Conservation (phyloP, 2,329 filamentous ascomycete genomes). For the Calycina herbarum region DNA sequence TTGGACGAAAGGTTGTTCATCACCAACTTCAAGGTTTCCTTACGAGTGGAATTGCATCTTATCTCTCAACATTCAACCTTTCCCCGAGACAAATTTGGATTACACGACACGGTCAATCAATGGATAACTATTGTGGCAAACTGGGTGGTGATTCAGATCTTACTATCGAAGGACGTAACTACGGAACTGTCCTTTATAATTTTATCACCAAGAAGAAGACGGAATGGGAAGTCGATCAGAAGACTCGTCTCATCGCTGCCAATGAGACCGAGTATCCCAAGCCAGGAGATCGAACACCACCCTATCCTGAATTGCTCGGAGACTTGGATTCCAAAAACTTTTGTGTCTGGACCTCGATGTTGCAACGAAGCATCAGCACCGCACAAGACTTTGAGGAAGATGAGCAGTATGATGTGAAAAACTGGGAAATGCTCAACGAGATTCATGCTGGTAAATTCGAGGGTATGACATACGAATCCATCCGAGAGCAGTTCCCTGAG, state of each 20-base stretch:
- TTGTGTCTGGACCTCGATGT: conserved; percentile 98
- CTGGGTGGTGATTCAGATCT: conserved; percentile 89
- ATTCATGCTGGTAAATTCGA: conserved; percentile 92
- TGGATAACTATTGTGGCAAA: conserved; percentile 83
- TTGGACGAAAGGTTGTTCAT: conserved; percentile 89
- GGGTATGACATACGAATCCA: conserved; percentile 91
- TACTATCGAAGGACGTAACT: conserved; percentile 76
- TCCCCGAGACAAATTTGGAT: conserved; percentile 98
- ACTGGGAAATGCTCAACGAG: conserved; percentile 97
- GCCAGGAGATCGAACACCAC: conserved; percentile 88
- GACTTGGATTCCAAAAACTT: conserved; percentile 82
- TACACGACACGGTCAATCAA: conserved; percentile 87
- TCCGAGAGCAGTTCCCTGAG: conserved; percentile 72
- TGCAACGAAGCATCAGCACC: conserved; percentile 84
- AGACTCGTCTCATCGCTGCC: conserved; percentile 67
- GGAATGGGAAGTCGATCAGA: conserved; percentile 81
- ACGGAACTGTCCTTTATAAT: conserved; percentile 74
- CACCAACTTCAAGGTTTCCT: conserved; percentile 91
- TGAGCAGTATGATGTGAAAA: conserved; percentile 93
- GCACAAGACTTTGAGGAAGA: conserved; percentile 86
- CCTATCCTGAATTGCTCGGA: conserved; percentile 80
- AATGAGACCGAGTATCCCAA: conserved; percentile 76
- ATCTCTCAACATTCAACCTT: conserved; percentile 94
- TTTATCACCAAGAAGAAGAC: conserved; percentile 82
- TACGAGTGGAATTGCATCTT: conserved; percentile 88